Evolutionary conservation across 1,139 yeast species (phyloP), one percentile per base, ranked within the genome.

Genomic region (Pichia kudriavzevii): DNA sequence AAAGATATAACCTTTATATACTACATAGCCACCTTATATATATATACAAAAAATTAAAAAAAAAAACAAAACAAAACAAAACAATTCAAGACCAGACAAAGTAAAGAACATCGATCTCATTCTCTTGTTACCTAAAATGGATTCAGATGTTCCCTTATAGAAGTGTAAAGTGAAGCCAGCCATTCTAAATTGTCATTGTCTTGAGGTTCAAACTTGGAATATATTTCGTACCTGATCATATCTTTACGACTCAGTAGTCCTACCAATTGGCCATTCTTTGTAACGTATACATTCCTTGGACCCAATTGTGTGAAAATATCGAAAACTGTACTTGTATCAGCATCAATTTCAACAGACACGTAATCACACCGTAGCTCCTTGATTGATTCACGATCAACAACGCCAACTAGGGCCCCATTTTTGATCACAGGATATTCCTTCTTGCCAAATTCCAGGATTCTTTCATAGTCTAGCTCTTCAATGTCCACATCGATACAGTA

Each of bases 251-350:
- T 78, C 10, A 82, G 60, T 11, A 78, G 50, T 0, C 93, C 93
- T 3, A 64, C 67, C 16, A 81, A 55, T 3, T 43, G 36, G 1
- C 79, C 82, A 2, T 28, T 14, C 10, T 54, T 64, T 36, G 77
- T 81, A 1, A 87, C 79, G 31, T 82, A 63, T 2, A 91, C 68
- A 26, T 77, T 69, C 26, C 85, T 64, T 4, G 96, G 95, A 0
- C 97, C 96, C 26, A 87, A 55, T 45, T 81, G 79, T 40, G 75
- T 71, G 56, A 91, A 91, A 14, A 84, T 62, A 31, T 80, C 82
- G 40, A 79, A 62, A 2, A 79, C 71, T 26, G 72, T 68, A 44
- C 80, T 83, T 25, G 87, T 60, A 0, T 82, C 68, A 0, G 79
- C 65, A 22, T 61, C 55, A 1, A 73, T 58, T 34, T 69, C 64